Conservation (phyloP, 2,329 filamentous ascomycete genomes). For the Cladosporium halotolerans region DNA sequence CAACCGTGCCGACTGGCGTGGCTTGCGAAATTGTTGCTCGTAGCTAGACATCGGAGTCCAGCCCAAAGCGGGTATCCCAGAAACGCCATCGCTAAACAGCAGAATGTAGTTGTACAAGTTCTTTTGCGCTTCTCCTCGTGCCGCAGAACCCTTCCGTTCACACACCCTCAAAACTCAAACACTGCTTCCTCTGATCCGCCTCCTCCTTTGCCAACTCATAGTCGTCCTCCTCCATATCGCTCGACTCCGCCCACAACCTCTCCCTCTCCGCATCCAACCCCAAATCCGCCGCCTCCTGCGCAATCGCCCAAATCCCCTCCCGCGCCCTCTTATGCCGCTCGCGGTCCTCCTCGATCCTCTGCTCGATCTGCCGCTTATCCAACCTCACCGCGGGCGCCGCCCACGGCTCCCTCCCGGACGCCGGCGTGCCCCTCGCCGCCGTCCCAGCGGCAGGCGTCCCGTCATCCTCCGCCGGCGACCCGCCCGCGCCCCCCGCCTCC, state of each 20-base stretch:
- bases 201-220: conserved; percentile 72
- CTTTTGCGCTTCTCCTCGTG: too few species aligned
- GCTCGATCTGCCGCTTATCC: conserved; percentile 86
- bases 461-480: conserved; percentile 7
- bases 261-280: conserved; percentile 65
- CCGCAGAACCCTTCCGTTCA: not conserved
- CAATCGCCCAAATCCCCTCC: conserved; percentile 88
- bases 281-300: conserved; percentile 37
- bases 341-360: conserved; percentile 92
- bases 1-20: too few species aligned
- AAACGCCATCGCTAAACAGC: conserved; percentile 5
- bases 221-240: conserved; percentile 83
- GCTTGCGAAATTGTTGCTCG: too few species aligned
- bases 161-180: conserved; percentile 36
- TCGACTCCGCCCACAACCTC: conserved; percentile 79
- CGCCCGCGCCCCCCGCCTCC: conserved; percentile 19
- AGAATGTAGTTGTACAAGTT: too few species aligned
- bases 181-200: conserved; percentile 46
- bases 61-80: not conserved
- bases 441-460: not conserved
- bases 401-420: conserved; percentile 13
- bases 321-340: conserved; percentile 87
- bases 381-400: conserved; percentile 39
- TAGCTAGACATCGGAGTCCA: not conserved
- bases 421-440: conserved; percentile 18